phyloP scores from a whole-genome alignment of 1,284 basidiomycete genomes.

The Irpex sp. region DNA sequence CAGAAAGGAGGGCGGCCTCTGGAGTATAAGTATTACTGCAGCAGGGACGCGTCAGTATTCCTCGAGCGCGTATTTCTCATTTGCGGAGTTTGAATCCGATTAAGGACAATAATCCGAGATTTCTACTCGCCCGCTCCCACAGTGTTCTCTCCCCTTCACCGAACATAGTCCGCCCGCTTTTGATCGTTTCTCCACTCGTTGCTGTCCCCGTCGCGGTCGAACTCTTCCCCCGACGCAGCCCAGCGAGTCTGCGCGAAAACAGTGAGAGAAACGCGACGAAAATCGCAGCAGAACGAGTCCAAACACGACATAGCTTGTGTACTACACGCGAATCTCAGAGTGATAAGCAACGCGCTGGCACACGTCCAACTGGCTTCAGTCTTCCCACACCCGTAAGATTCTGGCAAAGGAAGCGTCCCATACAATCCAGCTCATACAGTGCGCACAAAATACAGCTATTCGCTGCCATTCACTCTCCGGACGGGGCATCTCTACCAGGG shows the following conservation, averaged over 20 bases:
- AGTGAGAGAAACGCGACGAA: not conserved
- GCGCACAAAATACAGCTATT: not conserved
- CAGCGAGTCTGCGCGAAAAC: not conserved
- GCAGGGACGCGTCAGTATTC: conserved; percentile 2
- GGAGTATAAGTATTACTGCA: not conserved
- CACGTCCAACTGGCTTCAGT: not conserved
- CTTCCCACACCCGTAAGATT: not conserved
- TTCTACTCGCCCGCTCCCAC: not conserved
- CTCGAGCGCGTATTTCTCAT: not conserved
- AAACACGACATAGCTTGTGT: not conserved
- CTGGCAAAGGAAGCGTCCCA: not conserved
- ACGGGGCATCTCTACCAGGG: not conserved
- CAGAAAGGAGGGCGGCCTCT: conserved; percentile 1
- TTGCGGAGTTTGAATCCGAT: not conserved
- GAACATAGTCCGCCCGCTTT: not conserved
- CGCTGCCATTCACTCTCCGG: not conserved
- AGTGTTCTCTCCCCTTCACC: not conserved
- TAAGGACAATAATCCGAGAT: conserved; percentile 3
- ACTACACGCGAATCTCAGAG: not conserved
- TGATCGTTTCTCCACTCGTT: not conserved
- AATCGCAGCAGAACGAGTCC: not conserved
- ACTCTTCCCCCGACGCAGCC: not conserved
- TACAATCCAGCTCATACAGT: not conserved
- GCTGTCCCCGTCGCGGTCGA: not conserved
- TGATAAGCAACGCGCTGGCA: not conserved